These are phyloP conservation scores for Symbiodinium natans DNA, from an alignment of 73 alveolate genomes.

Conservation along the genomic window DNA sequence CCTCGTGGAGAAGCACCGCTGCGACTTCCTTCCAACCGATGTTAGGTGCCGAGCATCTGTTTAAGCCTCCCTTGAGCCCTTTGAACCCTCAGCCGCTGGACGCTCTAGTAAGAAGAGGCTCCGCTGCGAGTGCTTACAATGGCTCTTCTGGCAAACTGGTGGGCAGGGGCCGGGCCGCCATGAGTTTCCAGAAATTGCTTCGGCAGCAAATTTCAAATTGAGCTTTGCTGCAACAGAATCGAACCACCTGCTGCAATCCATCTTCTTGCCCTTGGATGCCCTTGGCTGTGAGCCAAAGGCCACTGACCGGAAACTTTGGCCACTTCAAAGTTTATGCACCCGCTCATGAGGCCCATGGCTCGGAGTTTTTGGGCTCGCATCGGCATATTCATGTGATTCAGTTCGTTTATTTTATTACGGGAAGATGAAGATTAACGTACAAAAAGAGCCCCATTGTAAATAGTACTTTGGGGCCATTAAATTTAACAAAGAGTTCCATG, in stretches of 20 bases:
- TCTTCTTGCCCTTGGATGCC: no score
- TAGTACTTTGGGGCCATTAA: no score
- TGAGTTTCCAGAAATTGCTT: no score
- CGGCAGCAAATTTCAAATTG: no score
- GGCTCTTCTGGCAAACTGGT: conserved; percentile 79
- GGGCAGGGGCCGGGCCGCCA: conserved; percentile 55
- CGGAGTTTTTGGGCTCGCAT: background rate
- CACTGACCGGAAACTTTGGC: conserved; percentile 88
- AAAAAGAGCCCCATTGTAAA: no score
- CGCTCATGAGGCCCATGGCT: background rate
- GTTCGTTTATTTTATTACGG: no score
- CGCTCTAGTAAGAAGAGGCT: conserved; percentile 1
- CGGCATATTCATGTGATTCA: no score
- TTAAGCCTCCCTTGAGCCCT: no score
- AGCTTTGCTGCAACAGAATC: no score
- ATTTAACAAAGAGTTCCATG: no score
- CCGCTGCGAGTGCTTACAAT: conserved; percentile 86
- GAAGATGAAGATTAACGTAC: no score
- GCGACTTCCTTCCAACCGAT: conserved; percentile 29
- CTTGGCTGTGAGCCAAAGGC: conserved; percentile 1
- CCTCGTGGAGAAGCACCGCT: conserved; percentile 47
- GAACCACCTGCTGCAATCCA: no score
- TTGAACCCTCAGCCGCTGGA: background rate
- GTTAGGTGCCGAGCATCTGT: background rate
- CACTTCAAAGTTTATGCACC: conserved; percentile 90